These are phyloP conservation scores for Leishmania tarentolae DNA, from an alignment of 208 protist species.

Conservation along the genomic window DNA sequence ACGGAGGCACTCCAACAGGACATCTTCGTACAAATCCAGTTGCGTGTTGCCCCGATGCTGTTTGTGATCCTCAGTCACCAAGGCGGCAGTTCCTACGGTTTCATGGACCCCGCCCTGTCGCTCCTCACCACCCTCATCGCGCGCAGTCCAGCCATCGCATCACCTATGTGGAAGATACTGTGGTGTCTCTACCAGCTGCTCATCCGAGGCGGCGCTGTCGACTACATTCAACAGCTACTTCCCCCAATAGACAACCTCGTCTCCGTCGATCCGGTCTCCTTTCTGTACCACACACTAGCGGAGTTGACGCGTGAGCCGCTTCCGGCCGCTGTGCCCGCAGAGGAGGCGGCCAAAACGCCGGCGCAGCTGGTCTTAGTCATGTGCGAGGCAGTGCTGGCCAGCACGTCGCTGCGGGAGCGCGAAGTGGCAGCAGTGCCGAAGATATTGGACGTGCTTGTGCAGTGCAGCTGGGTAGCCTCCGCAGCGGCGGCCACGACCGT, in stretches of 20 bases:
- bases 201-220: slow-evolving; percentile 60
- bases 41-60: slow-evolving; percentile 69
- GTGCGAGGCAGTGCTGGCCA: slow-evolving; percentile 54
- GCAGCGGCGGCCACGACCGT: not conserved
- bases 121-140: slow-evolving; percentile 87
- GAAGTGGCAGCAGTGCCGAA: slow-evolving; percentile 73
- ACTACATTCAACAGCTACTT: slow-evolving; percentile 90
- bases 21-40: slow-evolving; percentile 70
- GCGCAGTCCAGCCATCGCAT: slow-evolving; percentile 67
- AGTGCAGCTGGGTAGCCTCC: slow-evolving; percentile 59
- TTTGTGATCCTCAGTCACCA: slow-evolving; percentile 68
- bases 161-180: slow-evolving; percentile 67
- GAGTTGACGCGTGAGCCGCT: slow-evolving; percentile 24
- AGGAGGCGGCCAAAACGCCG: slow-evolving; percentile 43
- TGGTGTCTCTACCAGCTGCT: slow-evolving; percentile 70
- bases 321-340: slow-evolving; percentile 24
- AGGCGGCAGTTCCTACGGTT: slow-evolving; percentile 73
- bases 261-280: slow-evolving; percentile 67
- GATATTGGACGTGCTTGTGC: slow-evolving; percentile 69
- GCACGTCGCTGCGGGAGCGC: slow-evolving; percentile 39
- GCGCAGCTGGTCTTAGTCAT: slow-evolving; percentile 77
- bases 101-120: slow-evolving; percentile 84
- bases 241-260: slow-evolving; percentile 92
- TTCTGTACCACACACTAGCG: slow-evolving; percentile 46
- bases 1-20: slow-evolving; percentile 29